These are phyloP conservation scores for Lindgomyces ingoldianus DNA, from an alignment of 495 filamentous ascomycete species.

Conservation along the genomic window DNA sequence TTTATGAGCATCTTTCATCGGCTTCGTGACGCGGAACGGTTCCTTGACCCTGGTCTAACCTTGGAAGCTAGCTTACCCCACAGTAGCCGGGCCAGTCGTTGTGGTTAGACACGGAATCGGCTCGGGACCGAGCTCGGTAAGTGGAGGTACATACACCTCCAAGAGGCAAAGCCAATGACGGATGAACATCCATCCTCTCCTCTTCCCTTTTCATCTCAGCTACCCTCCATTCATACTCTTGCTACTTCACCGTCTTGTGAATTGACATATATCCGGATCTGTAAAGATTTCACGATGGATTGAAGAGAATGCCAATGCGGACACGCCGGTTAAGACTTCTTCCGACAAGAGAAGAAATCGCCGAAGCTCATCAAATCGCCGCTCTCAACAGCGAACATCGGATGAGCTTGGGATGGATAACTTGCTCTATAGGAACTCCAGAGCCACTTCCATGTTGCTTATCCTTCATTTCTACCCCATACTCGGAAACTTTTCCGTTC, in stretches of 20 bases:
- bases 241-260: no score
- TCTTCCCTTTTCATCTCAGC: no score
- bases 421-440: background rate
- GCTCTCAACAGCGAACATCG: no score
- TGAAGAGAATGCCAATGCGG: background rate
- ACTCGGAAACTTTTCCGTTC: background rate
- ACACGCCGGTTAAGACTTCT: slow-evolving; percentile 5
- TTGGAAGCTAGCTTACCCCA: background rate
- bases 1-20: slow-evolving; percentile 5
- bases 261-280: no score
- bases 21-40: background rate
- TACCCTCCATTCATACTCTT: no score
- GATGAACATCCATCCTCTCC: background rate
- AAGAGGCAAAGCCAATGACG: no score
- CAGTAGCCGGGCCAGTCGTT: background rate
- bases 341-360: background rate
- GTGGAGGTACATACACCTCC: no score
- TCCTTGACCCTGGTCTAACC: no score
- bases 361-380: no score
- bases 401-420: background rate
- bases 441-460: background rate
- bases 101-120: background rate
- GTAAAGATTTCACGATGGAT: no score
- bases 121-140: background rate
- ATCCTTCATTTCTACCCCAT: background rate